These are phyloP conservation scores for Diplodia seriata DNA, from an alignment of 2,329 filamentous ascomycete species.

Conservation along the genomic window DNA sequence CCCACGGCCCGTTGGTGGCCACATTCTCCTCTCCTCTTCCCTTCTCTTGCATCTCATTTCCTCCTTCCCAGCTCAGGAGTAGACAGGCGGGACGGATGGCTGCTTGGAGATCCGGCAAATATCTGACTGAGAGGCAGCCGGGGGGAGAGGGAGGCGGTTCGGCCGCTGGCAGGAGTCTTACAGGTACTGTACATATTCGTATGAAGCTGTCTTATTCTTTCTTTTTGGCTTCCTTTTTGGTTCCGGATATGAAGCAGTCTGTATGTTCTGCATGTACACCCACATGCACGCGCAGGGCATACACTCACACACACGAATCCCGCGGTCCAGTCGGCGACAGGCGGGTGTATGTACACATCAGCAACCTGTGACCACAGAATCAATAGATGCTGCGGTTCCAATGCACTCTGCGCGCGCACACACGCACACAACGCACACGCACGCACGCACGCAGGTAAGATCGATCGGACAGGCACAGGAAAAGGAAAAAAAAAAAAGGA, in stretches of 20 bases:
- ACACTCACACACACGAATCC: not conserved
- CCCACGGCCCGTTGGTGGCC: not conserved
- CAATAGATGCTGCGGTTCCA: constrained; percentile 17
- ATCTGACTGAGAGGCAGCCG: not conserved
- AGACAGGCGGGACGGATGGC: not conserved
- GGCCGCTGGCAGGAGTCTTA: not conserved
- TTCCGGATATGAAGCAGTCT: not conserved
- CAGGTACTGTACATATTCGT: not conserved
- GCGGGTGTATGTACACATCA: constrained; percentile 4
- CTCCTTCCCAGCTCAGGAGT: not conserved
- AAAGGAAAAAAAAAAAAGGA: not conserved
- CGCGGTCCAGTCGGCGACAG: constrained; percentile 6
- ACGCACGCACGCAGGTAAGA: not conserved
- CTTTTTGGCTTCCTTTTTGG: not conserved
- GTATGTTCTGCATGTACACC: not conserved
- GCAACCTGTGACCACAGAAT: not conserved
- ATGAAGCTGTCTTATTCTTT: not conserved
- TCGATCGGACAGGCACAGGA: constrained; percentile 15
- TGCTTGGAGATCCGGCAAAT: not conserved
- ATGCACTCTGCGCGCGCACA: no score
- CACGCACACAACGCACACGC: no score
- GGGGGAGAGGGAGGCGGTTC: not conserved
- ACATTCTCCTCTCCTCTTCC: not conserved
- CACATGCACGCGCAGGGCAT: not conserved
- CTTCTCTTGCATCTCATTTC: not conserved